A percentile compares a stretch with the other conserved stretches of the same genome.
These are phyloP conservation scores for Elsinoe fawcettii DNA, from an alignment of 2,329 filamentous ascomycete genomes.

Conservation along the genomic window DNA sequence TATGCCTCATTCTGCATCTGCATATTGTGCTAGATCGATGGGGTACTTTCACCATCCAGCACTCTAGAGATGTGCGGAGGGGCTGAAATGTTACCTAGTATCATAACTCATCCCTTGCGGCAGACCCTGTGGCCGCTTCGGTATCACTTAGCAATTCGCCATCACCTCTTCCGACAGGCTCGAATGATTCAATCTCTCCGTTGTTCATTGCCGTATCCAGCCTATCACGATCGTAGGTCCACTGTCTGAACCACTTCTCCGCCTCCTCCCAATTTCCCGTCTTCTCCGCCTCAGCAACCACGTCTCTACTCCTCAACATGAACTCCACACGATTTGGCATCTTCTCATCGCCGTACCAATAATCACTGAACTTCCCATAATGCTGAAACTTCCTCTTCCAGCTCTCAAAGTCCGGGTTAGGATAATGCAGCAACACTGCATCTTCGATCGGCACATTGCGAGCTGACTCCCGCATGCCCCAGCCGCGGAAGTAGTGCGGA, in stretches of 20 bases:
- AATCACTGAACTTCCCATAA: neutral
- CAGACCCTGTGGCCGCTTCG: neutral
- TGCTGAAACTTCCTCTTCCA: neutral
- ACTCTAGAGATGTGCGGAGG: no score
- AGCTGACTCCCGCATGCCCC: neutral
- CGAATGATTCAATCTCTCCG: neutral
- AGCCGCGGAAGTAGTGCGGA: neutral
- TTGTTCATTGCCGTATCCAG: neutral
- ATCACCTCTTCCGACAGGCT: neutral
- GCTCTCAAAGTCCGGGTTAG: neutral
- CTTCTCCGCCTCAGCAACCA: neutral
- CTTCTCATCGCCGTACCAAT: constrained; percentile 1
- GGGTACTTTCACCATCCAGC: no score
- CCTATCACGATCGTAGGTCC: neutral
- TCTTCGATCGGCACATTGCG: neutral
- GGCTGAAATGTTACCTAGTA: no score
- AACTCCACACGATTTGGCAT: neutral
- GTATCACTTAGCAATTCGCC: neutral
- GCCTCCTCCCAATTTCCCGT: neutral
- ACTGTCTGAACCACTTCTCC: neutral
- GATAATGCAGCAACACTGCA: neutral
- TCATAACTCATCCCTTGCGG: neutral
- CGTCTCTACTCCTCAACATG: neutral
- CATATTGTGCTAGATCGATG: no score
- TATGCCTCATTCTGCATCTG: no score